These are phyloP conservation scores for Diacronema lutheri DNA, from an alignment of 78 protist species.

Conservation along the genomic window DNA sequence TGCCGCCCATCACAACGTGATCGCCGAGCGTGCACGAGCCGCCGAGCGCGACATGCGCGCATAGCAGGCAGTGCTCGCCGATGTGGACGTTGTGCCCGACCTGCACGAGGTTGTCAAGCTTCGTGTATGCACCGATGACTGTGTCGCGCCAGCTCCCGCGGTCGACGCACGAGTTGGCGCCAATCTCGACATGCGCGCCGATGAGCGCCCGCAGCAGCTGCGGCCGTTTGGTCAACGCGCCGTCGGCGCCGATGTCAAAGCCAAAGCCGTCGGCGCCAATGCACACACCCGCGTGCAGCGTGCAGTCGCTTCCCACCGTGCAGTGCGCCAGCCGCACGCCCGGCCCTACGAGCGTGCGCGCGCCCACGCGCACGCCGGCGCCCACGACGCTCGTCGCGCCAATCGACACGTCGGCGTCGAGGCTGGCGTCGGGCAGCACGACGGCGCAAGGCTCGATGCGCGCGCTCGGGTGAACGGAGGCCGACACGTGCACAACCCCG, in stretches of 20 bases:
- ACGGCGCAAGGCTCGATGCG: not conserved
- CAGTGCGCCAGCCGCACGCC: not conserved
- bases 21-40: not conserved
- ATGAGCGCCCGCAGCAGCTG: not conserved
- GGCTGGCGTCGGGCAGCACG: not conserved
- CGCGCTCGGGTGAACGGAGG: not conserved
- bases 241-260: not conserved
- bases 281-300: conserved; percentile 1
- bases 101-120: conserved; percentile 1
- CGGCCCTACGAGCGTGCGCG: not conserved
- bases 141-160: conserved; percentile 19
- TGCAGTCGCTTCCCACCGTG: not conserved
- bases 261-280: conserved; percentile 19
- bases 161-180: not conserved
- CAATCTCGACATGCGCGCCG: not conserved
- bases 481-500: no score
- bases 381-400: not conserved
- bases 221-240: not conserved
- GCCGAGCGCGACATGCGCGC: not conserved
- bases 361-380: not conserved
- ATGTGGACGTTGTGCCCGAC: not conserved
- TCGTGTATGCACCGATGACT: not conserved
- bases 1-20: not conserved
- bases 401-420: not conserved
- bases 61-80: not conserved